Conservation (phyloP, 805 yeast species). For the Starmerella stigmatis region DNA sequence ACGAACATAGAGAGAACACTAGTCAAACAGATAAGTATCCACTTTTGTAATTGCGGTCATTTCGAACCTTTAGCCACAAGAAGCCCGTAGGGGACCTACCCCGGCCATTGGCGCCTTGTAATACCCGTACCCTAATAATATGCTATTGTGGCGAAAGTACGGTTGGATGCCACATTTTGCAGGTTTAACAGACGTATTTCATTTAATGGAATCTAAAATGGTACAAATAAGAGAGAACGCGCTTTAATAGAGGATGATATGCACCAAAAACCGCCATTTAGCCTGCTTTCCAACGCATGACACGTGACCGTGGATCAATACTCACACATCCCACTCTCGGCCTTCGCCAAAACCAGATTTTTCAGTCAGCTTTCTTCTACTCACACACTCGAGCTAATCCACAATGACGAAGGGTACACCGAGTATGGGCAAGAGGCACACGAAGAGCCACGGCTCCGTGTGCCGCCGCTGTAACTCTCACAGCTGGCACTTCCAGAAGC, state of each 20-base stretch:
- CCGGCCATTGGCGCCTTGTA: no score
- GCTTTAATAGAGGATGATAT: no score
- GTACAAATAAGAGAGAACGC: background rate
- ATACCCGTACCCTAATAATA: background rate
- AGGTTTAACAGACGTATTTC: no score
- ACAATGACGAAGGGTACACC: constrained; percentile 82
- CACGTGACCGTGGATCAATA: constrained; percentile 5
- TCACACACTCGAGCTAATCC: constrained; percentile 19
- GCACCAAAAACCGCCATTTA: background rate
- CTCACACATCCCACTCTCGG: constrained; percentile 8
- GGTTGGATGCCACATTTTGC: no score
- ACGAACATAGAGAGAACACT: no score
- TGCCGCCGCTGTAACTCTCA: constrained; percentile 96
- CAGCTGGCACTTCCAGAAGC: constrained; percentile 98
- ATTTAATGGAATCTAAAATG: background rate
- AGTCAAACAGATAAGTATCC: no score
- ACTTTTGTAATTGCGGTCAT: no score
- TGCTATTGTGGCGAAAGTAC: no score
- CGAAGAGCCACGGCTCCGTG: constrained; percentile 91
- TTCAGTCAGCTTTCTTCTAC: constrained; percentile 11
- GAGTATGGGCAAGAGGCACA: constrained; percentile 98
- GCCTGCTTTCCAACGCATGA: background rate
- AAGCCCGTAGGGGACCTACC: no score
- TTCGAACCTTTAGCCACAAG: no score
- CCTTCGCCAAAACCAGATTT: constrained; percentile 18